Percentiles rank a stretch among this genome's conserved stretches.
Evolutionary conservation across 2,329 filamentous ascomycete species (phyloP).

Genomic region (Epichloe hybrida): DNA sequence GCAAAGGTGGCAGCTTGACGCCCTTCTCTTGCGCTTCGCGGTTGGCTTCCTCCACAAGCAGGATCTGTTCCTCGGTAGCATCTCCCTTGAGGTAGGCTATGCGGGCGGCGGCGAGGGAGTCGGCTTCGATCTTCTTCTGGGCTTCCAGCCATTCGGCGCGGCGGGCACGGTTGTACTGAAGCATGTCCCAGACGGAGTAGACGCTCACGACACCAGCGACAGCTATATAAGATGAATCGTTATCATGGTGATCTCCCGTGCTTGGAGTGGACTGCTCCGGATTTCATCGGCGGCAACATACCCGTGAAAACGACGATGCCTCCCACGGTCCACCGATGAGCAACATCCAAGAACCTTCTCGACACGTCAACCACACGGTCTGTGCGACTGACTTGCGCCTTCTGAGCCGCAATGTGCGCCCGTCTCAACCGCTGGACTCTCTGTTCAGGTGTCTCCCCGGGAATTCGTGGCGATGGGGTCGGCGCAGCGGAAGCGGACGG

Average conservation of each 20-base stretch:
- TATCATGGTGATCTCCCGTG: no score
- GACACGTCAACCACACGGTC: conserved; percentile 36
- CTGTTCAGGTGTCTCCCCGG: conserved; percentile 52
- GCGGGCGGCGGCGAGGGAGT: conserved; percentile 43
- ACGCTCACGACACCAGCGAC: conserved; percentile 41
- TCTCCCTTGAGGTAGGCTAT: conserved; percentile 46
- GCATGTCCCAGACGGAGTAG: conserved; percentile 49
- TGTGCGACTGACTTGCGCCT: conserved; percentile 39
- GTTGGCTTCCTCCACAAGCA: conserved; percentile 44
- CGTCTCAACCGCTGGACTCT: conserved; percentile 55
- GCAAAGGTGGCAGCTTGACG: conserved; percentile 35
- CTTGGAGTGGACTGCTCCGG: not conserved
- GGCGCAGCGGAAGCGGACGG: conserved; percentile 10
- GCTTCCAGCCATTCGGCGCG: conserved; percentile 44
- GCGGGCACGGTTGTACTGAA: conserved; percentile 45
- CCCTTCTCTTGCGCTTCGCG: conserved; percentile 31
- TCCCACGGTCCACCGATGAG: conserved; percentile 41
- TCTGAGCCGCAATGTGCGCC: conserved; percentile 52
- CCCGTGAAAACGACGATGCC: conserved; percentile 44
- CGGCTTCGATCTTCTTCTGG: conserved; percentile 38
- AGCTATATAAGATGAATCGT: conserved; percentile 20
- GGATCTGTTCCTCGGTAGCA: conserved; percentile 41
- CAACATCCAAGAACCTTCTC: conserved; percentile 39
- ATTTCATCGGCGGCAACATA: conserved; percentile 17
- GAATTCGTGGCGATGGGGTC: conserved; percentile 17